These are phyloP conservation scores for Aspergillus thermomutatus DNA, from an alignment of 2,329 filamentous ascomycete species.

Conservation along the genomic window DNA sequence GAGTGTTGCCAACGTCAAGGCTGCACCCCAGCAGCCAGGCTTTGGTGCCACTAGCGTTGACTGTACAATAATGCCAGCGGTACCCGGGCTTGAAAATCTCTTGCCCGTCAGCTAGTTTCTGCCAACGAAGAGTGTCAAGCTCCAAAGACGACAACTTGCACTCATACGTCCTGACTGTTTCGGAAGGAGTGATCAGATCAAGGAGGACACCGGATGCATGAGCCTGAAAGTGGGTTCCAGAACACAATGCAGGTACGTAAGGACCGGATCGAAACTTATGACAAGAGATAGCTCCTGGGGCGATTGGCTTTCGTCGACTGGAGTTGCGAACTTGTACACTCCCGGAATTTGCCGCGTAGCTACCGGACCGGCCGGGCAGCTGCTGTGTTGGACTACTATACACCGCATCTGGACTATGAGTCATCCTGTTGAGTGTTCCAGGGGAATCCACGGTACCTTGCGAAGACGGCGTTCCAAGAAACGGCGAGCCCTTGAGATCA, in stretches of 20 bases:
- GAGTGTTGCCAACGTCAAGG: constrained; percentile 65
- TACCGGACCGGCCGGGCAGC: constrained; percentile 37
- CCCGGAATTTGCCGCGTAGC: constrained; percentile 71
- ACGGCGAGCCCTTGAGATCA: constrained; percentile 85
- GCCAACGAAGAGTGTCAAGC: constrained; percentile 83
- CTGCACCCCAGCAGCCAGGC: constrained; percentile 95
- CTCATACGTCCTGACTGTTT: constrained; percentile 79
- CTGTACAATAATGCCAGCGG: constrained; percentile 96
- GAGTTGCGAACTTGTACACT: constrained; percentile 56
- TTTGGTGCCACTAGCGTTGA: constrained; percentile 92
- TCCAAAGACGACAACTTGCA: constrained; percentile 90
- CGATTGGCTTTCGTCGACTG: constrained; percentile 52
- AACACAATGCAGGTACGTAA: constrained; percentile 81
- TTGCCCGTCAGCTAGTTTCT: constrained; percentile 87
- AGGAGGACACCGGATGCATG: constrained; percentile 90
- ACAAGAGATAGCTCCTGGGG: constrained; percentile 84
- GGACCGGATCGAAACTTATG: constrained; percentile 85
- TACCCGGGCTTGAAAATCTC: constrained; percentile 92
- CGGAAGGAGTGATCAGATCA: constrained; percentile 89
- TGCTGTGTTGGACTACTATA: constrained; percentile 37
- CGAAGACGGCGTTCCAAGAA: constrained; percentile 70
- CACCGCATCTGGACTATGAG: constrained; percentile 36
- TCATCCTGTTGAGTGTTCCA: constrained; percentile 28
- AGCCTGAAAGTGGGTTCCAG: constrained; percentile 91
- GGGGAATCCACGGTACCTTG: constrained; percentile 50